Evolutionary conservation across 2,329 filamentous ascomycete genomes (phyloP), one percentile per base, ranked within the genome.

Genomic region (Xylariaceae sp.): DNA sequence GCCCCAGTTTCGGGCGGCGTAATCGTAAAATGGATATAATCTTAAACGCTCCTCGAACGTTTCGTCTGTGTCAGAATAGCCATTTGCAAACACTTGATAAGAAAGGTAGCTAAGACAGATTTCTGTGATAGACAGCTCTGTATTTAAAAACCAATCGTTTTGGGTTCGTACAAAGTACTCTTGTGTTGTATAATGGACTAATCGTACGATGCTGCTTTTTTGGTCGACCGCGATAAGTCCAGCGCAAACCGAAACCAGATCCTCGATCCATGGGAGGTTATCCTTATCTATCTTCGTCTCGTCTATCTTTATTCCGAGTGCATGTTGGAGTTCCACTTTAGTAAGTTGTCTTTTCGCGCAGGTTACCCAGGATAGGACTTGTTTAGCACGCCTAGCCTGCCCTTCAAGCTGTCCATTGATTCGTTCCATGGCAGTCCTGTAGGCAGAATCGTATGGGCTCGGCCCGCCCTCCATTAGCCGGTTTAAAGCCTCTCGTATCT

Each of bases 171-270:
- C 64, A 35, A 80, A 71, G 56, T 77, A 81, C 35, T 79, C 70
- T 40, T 78, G 73, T 2, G 75, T 67, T 0, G 77, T 80, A 50
- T 76, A 75, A 55, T 81, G 77, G 5, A 77, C 73, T 0, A 80
- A 57, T 3, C 73, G 69, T 13, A 79, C 63, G 26, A 73, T 64
- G n/a, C 62, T 41, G 43, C 67, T 77, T 30, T 73, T 55, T 39
- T 71, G 53, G 27, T 79, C 74, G 4, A 77, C 32, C 0, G 67
- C 72, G 4, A 80, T 71, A 9, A 81, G 49, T 1, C 77, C 75
- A 32, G 69, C 70, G 50, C 75, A 80, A 1, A 67, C 63, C 3
- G 71, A 71, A 0, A 76, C 51, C 1, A 77, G 52, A 1, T 71
- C 62, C 4, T 70, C 65, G 1, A 72, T 30, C 0, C 70, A 57